A percentile compares a stretch with the other conserved stretches of the same genome.
Evolutionary conservation across 164 flowering plant genomes (phyloP).

Genomic region (Liquidambar formosana): DNA sequence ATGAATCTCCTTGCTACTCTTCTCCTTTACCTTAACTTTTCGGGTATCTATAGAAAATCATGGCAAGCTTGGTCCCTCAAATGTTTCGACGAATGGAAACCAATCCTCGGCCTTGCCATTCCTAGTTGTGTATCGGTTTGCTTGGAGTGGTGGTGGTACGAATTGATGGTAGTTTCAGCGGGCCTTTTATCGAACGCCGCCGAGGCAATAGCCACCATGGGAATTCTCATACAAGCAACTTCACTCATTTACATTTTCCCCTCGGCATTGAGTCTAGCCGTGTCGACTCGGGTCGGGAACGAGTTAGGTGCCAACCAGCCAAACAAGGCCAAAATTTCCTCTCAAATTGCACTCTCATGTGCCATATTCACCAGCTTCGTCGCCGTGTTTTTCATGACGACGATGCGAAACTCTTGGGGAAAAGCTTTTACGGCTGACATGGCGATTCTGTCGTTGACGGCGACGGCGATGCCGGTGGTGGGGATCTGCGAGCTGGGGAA

Average conservation of each 20-base stretch:
- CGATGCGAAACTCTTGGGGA: conserved; percentile 50
- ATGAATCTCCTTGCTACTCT: conserved; percentile 27
- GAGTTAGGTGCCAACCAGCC: conserved; percentile 60
- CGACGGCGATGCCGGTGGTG: conserved; percentile 52
- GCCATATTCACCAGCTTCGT: conserved; percentile 38
- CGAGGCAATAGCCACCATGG: conserved; percentile 53
- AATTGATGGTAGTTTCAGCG: conserved; percentile 57
- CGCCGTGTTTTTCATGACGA: conserved; percentile 36
- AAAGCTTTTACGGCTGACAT: conserved; percentile 44
- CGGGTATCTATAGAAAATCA: conserved; percentile 29
- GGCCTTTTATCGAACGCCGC: conserved; percentile 45
- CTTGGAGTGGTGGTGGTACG: conserved; percentile 91
- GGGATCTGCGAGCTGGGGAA: conserved; percentile 77
- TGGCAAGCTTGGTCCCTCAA: conserved; percentile 37
- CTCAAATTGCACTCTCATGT: conserved; percentile 32
- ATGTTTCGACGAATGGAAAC: conserved; percentile 35
- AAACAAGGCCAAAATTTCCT: conserved; percentile 34
- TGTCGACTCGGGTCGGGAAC: conserved; percentile 61
- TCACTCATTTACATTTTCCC: conserved; percentile 66
- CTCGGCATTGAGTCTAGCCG: conserved; percentile 47
- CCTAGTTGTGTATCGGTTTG: conserved; percentile 69
- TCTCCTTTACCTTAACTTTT: conserved; percentile 29
- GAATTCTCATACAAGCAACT: conserved; percentile 62
- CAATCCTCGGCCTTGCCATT: conserved; percentile 41
- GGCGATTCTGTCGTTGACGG: conserved; percentile 32